Evolutionary conservation across 2,329 filamentous ascomycete genomes (phyloP), one percentile per base, ranked within the genome.

Genomic region (Monosporascus cannonballus): DNA sequence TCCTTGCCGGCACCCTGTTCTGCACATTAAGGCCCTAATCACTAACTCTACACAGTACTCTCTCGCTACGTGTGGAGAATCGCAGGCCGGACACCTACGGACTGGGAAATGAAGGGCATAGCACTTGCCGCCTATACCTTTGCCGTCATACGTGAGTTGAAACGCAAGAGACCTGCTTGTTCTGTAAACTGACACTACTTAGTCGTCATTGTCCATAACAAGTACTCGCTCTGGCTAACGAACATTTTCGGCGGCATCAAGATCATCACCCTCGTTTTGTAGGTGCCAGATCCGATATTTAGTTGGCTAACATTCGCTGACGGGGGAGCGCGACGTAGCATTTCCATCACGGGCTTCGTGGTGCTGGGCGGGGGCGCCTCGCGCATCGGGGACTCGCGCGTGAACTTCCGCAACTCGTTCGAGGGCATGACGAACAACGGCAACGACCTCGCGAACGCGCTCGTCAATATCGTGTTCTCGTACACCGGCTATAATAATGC

Each of bases 41-140:
- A 2, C 44, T 56, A 20, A 48, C 44, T 24, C 0, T 20, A 55
- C 25, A 6, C 51, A 76, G 83, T 87, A 0, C 65, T 87, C 25
- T 79, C 85, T 0, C 71, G 78, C 39, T 89, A 89, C 57, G 64
- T 87, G 0, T 89, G 80, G 67, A 74, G 75, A 8, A 81, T 84
- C 44, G 76, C 71, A 1, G 79, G 75, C 0, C 64, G 71, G 0
- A 67, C 65, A 0, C 77, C 81, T 0, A 76, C 77, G 0, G 69
- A 73, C n/a, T 89, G 85, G 86, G 73, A 87, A 60, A 64, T 80
- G 50, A 87, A 87, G 61, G 86, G 84, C 1, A 78, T 87, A 3
- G 85, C 85, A 0, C 69, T 87, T 24, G 84, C 80, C 1, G 79
- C 76, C 0, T 87, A 87, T 59, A 84, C 80, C 0, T 61, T 84